Percentiles rank a stretch among this genome's conserved stretches.
phyloP scores from a whole-genome alignment of 2,329 filamentous ascomycete species.

The Cephalotrichum gorgonifer region DNA sequence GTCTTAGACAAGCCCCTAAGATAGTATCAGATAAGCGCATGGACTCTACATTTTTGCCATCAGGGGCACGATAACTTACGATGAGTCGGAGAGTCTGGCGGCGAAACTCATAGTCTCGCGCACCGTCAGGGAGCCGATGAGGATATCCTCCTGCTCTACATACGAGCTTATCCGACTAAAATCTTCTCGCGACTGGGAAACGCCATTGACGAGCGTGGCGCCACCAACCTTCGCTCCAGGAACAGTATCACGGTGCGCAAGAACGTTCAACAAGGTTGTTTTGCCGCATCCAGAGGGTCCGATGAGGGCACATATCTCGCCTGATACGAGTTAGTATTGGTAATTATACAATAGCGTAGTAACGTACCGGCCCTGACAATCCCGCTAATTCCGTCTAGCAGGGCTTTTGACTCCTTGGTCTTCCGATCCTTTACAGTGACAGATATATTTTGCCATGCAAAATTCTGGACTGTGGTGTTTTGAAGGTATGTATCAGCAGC shows the following conservation, averaged over 20 bases:
- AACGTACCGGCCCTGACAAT: too few species aligned
- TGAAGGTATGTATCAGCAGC: too few species aligned
- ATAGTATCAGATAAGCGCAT: background rate
- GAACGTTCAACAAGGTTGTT: conserved; percentile 72
- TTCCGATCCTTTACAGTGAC: too few species aligned
- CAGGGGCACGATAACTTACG: conserved; percentile 25
- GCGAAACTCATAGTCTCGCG: conserved; percentile 72
- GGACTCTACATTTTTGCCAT: too few species aligned
- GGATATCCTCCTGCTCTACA: conserved; percentile 80
- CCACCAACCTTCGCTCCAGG: conserved; percentile 27
- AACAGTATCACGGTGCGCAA: conserved; percentile 51
- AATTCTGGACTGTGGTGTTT: too few species aligned
- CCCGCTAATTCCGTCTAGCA: too few species aligned
- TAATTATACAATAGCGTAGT: too few species aligned
- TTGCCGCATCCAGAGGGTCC: conserved; percentile 68
- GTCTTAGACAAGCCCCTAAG: conserved; percentile 27
- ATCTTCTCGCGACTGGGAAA: conserved; percentile 52
- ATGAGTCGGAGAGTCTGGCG: conserved; percentile 53
- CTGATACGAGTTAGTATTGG: too few species aligned
- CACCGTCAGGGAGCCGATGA: conserved; percentile 73
- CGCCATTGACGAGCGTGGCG: too few species aligned
- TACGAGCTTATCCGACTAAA: too few species aligned
- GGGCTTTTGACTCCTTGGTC: too few species aligned
- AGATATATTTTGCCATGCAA: too few species aligned
- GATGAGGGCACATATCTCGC: conserved; percentile 71